phyloP scores from a whole-genome alignment of 176 grass and related monocot genomes.

The Cenchrus fungigraminus region DNA sequence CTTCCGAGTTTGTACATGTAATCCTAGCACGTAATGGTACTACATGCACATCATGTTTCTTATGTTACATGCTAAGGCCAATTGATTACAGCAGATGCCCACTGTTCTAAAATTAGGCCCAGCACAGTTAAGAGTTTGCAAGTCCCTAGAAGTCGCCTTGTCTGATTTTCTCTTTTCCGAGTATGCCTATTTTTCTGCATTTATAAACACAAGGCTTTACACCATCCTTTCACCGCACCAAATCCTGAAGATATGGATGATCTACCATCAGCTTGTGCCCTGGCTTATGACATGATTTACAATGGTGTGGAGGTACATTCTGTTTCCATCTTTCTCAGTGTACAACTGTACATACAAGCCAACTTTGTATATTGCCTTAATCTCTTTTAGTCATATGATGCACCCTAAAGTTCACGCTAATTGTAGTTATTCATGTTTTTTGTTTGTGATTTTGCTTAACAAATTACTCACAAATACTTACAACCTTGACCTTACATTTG shows the following conservation, averaged over 20 bases:
- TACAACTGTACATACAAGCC: background rate
- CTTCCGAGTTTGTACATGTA: background rate
- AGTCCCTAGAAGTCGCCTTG: background rate
- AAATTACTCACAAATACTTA: constrained; percentile 1
- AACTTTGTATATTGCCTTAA: background rate
- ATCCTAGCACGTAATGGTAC: background rate
- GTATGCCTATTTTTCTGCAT: constrained; percentile 18
- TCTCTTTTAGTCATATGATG: background rate
- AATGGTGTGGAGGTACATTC: constrained; percentile 85
- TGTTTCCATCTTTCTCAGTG: constrained; percentile 14
- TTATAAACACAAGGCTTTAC: constrained; percentile 70
- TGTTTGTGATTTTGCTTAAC: background rate
- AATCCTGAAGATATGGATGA: constrained; percentile 95
- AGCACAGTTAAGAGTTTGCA: constrained; percentile 4
- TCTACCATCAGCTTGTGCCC: constrained; percentile 75
- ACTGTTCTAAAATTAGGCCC: constrained; percentile 7
- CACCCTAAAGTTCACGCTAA: background rate
- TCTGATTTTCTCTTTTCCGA: constrained; percentile 19
- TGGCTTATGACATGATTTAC: constrained; percentile 99
- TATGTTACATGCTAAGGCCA: background rate
- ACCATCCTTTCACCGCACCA: constrained; percentile 98
- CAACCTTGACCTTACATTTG: background rate
- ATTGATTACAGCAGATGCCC: background rate
- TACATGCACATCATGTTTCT: no score
- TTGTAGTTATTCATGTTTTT: background rate